These are phyloP conservation scores for Blastobotrys buckinghamii DNA, from an alignment of 1,139 yeast species.

Conservation along the genomic window DNA sequence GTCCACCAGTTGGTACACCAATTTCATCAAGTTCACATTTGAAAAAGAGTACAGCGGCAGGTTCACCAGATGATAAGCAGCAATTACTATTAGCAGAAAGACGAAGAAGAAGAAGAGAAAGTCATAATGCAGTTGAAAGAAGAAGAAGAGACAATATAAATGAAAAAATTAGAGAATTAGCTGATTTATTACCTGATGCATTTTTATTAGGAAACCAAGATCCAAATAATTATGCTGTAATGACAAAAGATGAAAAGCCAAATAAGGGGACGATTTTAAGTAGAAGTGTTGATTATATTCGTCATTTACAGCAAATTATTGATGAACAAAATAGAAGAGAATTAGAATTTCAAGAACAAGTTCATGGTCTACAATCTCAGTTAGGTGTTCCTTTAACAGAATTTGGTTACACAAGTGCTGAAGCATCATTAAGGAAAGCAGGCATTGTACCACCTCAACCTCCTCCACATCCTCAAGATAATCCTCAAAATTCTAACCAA, in stretches of 20 bases:
- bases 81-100: slow-evolving; percentile 26
- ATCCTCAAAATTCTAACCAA: neutral
- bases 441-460: slow-evolving; percentile 6
- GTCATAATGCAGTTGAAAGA: slow-evolving; percentile 46
- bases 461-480: neutral
- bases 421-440: slow-evolving; percentile 53
- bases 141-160: slow-evolving; percentile 84
- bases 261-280: slow-evolving; percentile 87
- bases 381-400: slow-evolving; percentile 42
- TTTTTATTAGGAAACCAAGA: slow-evolving; percentile 38
- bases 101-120: slow-evolving; percentile 41
- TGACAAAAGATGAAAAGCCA: slow-evolving; percentile 84
- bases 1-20: slow-evolving; percentile 16
- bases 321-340: slow-evolving; percentile 66
- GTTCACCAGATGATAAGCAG: slow-evolving; percentile 17
- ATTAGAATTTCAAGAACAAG: slow-evolving; percentile 60
- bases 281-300: slow-evolving; percentile 79
- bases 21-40: slow-evolving; percentile 1
- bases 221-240: slow-evolving; percentile 26
- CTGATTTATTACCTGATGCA: slow-evolving; percentile 60
- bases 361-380: slow-evolving; percentile 48
- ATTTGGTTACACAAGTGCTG: slow-evolving; percentile 68
- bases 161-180: slow-evolving; percentile 78
- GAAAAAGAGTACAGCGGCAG: neutral
- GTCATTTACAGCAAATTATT: slow-evolving; percentile 63